Evolutionary conservation across 2,329 filamentous ascomycete species (phyloP).

Genomic region (Pseudocercospora cruenta): DNA sequence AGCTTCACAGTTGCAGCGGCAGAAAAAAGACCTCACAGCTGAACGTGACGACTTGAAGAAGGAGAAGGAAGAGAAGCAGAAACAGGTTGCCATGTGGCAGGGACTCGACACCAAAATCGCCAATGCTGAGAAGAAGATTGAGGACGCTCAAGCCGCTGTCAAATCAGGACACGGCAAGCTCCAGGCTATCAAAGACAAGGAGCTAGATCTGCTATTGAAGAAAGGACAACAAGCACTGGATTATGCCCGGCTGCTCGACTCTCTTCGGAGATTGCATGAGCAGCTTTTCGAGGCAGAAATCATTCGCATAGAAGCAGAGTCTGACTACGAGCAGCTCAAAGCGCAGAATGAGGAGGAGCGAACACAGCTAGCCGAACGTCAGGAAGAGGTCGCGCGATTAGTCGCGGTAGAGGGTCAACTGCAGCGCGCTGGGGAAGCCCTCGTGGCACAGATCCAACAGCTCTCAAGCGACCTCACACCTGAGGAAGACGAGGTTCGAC

Average conservation of each 20-base stretch:
- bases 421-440: conserved; percentile 18
- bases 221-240: conserved; percentile 51
- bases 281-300: conserved; percentile 71
- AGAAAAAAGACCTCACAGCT: conserved; percentile 45
- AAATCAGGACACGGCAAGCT: conserved; percentile 48
- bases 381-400: conserved; percentile 45
- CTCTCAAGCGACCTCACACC: conserved; percentile 14
- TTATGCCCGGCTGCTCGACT: conserved; percentile 64
- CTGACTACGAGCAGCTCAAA: conserved; percentile 73
- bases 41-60: conserved; percentile 38
- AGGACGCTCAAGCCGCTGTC: conserved; percentile 46
- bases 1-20: conserved; percentile 28
- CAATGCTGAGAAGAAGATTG: conserved; percentile 55
- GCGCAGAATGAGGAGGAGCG: conserved; percentile 63
- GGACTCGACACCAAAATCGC: conserved; percentile 73
- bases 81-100: conserved; percentile 62
- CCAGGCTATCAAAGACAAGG: conserved; percentile 50
- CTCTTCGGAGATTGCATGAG: conserved; percentile 64
- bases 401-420: conserved; percentile 22
- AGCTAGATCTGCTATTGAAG: conserved; percentile 34
- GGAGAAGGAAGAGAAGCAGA: conserved; percentile 58
- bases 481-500: conserved; percentile 32
- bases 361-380: conserved; percentile 54
- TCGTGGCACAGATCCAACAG: conserved; percentile 33
- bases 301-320: conserved; percentile 76